phyloP scores from a whole-genome alignment of 768 basidiomycete genomes.

The Pleurotus tuber-regium region DNA sequence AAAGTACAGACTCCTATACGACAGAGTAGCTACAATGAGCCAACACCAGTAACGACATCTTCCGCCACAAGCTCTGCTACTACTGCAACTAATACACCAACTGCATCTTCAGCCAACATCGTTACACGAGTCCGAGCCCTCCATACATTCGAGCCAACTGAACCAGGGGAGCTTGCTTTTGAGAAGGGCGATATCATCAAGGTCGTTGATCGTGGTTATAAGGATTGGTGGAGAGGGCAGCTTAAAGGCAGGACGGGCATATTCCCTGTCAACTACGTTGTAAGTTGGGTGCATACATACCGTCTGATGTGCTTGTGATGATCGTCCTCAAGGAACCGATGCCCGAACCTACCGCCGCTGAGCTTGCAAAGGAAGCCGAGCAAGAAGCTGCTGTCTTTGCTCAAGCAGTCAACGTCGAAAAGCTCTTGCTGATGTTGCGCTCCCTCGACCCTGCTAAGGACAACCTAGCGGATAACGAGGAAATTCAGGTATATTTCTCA shows the following conservation, averaged over 20 bases:
- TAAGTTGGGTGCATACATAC: conserved; percentile 33
- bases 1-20: conserved; percentile 20
- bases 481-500: conserved; percentile 60
- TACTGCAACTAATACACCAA: conserved; percentile 18
- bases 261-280: conserved; percentile 96
- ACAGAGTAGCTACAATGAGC: conserved; percentile 21
- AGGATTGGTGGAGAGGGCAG: conserved; percentile 97
- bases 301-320: background rate
- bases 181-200: conserved; percentile 93
- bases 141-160: conserved; percentile 85
- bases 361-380: conserved; percentile 79
- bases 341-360: conserved; percentile 76
- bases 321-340: conserved; percentile 60
- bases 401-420: conserved; percentile 83
- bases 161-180: conserved; percentile 88
- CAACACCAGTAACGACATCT: conserved; percentile 18
- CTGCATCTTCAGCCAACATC: conserved; percentile 30
- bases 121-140: conserved; percentile 86
- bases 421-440: conserved; percentile 70
- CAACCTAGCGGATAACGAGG: conserved; percentile 87
- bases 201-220: conserved; percentile 90
- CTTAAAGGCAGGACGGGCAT: conserved; percentile 89
- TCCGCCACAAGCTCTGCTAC: conserved; percentile 15
- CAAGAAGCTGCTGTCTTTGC: conserved; percentile 87
- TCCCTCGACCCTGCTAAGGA: conserved; percentile 73